Evolutionary conservation across 805 yeast species (phyloP).

Genomic region (Vanderwaltozyma verrucispora): DNA sequence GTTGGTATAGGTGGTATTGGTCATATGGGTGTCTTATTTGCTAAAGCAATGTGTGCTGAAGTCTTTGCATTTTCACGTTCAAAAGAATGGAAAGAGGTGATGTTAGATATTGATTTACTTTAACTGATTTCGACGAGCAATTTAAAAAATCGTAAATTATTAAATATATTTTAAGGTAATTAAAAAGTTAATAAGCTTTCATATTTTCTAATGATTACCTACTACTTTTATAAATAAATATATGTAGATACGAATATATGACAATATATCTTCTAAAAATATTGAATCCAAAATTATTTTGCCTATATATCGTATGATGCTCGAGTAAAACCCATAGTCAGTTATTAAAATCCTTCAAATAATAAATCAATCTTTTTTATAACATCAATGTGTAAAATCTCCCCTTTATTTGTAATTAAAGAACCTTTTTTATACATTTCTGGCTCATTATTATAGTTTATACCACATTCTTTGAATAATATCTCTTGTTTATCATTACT

Average conservation of each 20-base stretch:
- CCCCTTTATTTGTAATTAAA: constrained; percentile 44
- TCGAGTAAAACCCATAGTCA: too few species aligned
- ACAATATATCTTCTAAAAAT: too few species aligned
- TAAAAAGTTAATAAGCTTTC: too few species aligned
- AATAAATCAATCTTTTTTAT: constrained; percentile 30
- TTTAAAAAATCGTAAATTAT: constrained; percentile 3
- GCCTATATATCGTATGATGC: too few species aligned
- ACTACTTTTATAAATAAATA: too few species aligned
- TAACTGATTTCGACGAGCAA: constrained; percentile 37
- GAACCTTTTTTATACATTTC: constrained; percentile 81
- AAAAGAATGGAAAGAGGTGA: constrained; percentile 40
- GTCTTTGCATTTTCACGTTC: constrained; percentile 48
- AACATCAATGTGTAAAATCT: constrained; percentile 32
- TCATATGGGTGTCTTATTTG: constrained; percentile 31
- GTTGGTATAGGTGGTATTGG: too few species aligned
- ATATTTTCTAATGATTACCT: too few species aligned
- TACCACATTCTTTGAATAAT: constrained; percentile 61
- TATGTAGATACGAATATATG: too few species aligned
- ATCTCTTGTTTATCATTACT: constrained; percentile 85
- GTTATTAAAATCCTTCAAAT: constrained; percentile 24
- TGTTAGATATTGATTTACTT: constrained; percentile 44
- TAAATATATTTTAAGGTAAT: too few species aligned
- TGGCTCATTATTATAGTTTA: constrained; percentile 85
- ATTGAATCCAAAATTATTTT: too few species aligned
- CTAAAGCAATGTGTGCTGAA: constrained; percentile 50